Conservation (phyloP, 2,329 filamentous ascomycete genomes). For the Ambrosiella beaveri region DNA sequence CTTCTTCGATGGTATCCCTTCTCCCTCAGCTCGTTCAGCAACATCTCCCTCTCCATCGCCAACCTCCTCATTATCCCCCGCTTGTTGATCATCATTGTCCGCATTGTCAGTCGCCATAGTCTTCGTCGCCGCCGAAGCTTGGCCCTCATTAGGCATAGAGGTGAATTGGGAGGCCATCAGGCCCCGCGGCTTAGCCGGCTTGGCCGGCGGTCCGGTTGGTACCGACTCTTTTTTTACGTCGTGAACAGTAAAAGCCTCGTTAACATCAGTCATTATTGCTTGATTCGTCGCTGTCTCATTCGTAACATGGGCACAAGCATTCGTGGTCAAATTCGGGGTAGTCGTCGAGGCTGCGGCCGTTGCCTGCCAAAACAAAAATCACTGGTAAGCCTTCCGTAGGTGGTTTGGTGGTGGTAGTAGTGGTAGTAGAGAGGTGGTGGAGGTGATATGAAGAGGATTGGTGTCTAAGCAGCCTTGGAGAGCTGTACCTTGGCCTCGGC, state of each 20-base stretch:
- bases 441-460: conserved; percentile 10
- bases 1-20: conserved; percentile 6
- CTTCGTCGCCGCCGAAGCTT: conserved; percentile 10
- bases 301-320: neutral
- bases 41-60: neutral
- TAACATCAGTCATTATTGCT: neutral
- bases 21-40: neutral
- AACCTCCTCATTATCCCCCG: neutral
- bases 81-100: neutral
- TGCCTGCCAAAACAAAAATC: conserved; percentile 13
- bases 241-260: neutral
- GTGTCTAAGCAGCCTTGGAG: conserved; percentile 12
- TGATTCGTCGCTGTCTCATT: conserved; percentile 3
- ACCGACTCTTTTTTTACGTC: conserved; percentile 25
- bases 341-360: conserved; percentile 9
- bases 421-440: conserved; percentile 11
- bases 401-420: conserved; percentile 10
- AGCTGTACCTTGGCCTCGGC: conserved; percentile 39
- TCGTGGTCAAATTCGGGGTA: neutral
- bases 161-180: conserved; percentile 39
- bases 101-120: neutral
- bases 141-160: conserved; percentile 20
- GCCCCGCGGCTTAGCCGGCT: conserved; percentile 26
- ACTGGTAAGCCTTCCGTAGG: conserved; percentile 13
- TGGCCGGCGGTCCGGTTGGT: neutral